Percentiles rank a stretch among this genome's conserved stretches.
Conservation (phyloP, 768 basidiomycete genomes). For the Collybia nuda region DNA sequence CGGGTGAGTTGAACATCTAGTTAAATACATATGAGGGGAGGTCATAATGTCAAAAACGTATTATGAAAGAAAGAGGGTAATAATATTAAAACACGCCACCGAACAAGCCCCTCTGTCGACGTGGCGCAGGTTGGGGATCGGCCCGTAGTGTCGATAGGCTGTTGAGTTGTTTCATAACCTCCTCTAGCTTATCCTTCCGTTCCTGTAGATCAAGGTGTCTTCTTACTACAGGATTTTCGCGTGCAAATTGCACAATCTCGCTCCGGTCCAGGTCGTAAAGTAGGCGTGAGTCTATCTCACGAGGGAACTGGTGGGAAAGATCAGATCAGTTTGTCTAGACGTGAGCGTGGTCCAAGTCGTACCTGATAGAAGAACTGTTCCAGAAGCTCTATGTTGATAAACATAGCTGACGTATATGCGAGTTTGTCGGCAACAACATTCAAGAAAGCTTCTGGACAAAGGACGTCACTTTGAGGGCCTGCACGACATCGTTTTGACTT, state of each 20-base stretch:
- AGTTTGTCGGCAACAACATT: constrained; percentile 97
- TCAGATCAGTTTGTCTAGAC: constrained; percentile 1
- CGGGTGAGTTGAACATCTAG: constrained; percentile 7
- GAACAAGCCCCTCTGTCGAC: constrained; percentile 78
- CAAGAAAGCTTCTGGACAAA: constrained; percentile 97
- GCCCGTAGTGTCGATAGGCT: constrained; percentile 85
- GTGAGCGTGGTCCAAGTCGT: constrained; percentile 15
- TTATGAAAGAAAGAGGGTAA: constrained; percentile 3
- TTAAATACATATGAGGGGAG: constrained; percentile 3
- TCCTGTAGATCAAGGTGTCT: constrained; percentile 93
- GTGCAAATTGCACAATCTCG: constrained; percentile 89
- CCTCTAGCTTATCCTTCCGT: constrained; percentile 95
- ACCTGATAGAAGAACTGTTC: constrained; percentile 99
- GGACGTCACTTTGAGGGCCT: constrained; percentile 83
- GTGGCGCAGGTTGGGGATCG: constrained; percentile 72
- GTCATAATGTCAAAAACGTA: background rate
- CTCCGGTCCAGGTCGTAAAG: constrained; percentile 90
- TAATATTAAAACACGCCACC: constrained; percentile 62
- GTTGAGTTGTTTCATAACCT: constrained; percentile 96
- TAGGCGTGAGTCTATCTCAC: constrained; percentile 93
- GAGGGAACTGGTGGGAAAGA: constrained; percentile 69
- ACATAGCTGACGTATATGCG: constrained; percentile 94
- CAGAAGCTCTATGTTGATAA: constrained; percentile 97
- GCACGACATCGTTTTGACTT: constrained; percentile 86
- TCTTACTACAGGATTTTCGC: constrained; percentile 90